These are phyloP conservation scores for Leonotis leonurus DNA, from an alignment of 257 asterid genomes.

Conservation along the genomic window DNA sequence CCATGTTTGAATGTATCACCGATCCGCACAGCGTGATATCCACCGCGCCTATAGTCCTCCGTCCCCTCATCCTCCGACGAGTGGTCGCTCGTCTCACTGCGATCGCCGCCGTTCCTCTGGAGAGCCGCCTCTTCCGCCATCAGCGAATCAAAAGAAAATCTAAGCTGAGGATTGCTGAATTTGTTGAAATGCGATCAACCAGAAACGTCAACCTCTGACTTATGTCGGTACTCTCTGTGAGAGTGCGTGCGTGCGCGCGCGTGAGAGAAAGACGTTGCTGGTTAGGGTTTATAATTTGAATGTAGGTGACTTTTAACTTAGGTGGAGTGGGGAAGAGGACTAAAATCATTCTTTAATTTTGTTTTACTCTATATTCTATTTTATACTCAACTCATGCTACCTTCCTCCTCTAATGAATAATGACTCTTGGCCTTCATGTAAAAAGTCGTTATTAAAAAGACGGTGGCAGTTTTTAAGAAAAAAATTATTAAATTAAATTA, in stretches of 20 bases:
- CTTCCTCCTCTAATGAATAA: too few species aligned
- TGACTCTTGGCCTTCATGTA: too few species aligned
- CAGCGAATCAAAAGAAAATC: neutral
- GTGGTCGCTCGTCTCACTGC: conserved; percentile 73
- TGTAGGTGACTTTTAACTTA: too few species aligned
- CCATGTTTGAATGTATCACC: conserved; percentile 87
- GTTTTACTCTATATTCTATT: neutral
- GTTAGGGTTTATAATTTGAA: conserved; percentile 6
- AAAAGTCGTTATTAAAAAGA: too few species aligned
- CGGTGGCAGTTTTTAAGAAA: too few species aligned
- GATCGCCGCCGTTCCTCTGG: conserved; percentile 41
- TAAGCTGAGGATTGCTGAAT: neutral
- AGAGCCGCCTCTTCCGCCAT: conserved; percentile 51
- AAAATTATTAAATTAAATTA: too few species aligned
- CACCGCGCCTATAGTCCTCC: conserved; percentile 90
- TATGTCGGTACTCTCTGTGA: neutral
- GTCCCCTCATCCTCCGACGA: conserved; percentile 97
- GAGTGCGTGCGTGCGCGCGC: neutral
- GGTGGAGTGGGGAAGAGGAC: neutral
- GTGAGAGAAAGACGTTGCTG: neutral
- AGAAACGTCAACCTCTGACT: neutral
- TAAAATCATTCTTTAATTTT: neutral
- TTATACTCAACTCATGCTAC: neutral
- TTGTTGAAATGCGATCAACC: neutral
- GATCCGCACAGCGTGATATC: conserved; percentile 86